phyloP scores from a whole-genome alignment of 768 basidiomycete genomes.

The Chlorophyllum brunneum region DNA sequence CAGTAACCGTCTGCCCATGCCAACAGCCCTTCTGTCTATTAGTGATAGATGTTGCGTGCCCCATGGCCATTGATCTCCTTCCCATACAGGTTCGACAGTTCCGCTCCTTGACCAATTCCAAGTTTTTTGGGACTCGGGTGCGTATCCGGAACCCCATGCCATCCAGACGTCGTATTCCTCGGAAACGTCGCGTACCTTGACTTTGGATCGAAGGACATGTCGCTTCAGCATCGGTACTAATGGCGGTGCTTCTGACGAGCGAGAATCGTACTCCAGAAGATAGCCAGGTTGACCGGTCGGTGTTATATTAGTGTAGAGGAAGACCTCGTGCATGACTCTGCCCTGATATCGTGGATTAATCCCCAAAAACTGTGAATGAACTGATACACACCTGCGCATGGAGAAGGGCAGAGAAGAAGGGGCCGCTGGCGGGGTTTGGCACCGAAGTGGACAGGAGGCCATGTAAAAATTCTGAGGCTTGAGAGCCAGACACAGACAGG shows the following conservation, averaged over 20 bases:
- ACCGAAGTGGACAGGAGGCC: constrained; percentile 62
- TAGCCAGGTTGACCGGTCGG: constrained; percentile 47
- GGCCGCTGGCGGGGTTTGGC: constrained; percentile 38
- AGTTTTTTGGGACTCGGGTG: constrained; percentile 28
- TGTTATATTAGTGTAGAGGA: constrained; percentile 65
- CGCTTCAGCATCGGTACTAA: constrained; percentile 74
- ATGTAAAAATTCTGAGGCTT: constrained; percentile 79
- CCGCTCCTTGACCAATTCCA: constrained; percentile 66
- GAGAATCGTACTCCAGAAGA: constrained; percentile 68
- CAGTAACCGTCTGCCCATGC: constrained; percentile 76
- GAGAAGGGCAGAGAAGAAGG: constrained; percentile 69
- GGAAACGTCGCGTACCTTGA: constrained; percentile 76
- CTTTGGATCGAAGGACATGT: constrained; percentile 85
- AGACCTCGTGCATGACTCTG: constrained; percentile 83
- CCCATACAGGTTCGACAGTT: constrained; percentile 76
- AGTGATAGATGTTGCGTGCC: constrained; percentile 49
- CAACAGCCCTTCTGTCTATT: constrained; percentile 63
- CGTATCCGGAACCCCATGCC: constrained; percentile 58
- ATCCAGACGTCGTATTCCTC: constrained; percentile 80
- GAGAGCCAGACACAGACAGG: constrained; percentile 75
- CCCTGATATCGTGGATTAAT: constrained; percentile 49
- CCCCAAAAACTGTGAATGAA: constrained; percentile 11
- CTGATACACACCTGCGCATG: constrained; percentile 65
- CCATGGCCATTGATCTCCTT: constrained; percentile 51
- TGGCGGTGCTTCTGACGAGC: constrained; percentile 53